phyloP scores from a whole-genome alignment of 305 asterid genomes.

The Fraxinus baroniana region DNA sequence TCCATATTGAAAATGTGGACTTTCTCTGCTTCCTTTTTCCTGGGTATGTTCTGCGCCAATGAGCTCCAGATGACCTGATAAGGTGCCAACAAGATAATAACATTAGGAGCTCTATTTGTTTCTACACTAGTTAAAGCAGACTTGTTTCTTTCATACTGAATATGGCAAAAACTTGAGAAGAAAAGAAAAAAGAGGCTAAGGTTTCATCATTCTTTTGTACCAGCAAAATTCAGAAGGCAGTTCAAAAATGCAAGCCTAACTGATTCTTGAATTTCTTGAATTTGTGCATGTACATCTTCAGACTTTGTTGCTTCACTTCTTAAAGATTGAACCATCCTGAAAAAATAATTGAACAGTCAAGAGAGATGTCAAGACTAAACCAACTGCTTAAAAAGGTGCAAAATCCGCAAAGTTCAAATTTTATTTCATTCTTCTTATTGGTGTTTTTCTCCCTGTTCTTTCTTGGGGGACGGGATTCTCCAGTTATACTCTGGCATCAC shows the following conservation, averaged over 20 bases:
- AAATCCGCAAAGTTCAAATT: background rate
- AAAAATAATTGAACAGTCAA: conserved; percentile 24
- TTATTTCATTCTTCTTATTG: background rate
- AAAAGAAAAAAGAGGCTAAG: conserved; percentile 12
- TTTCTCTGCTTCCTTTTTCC: conserved; percentile 53
- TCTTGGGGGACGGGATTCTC: background rate
- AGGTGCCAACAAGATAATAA: conserved; percentile 25
- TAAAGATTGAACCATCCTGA: conserved; percentile 83
- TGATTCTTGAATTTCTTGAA: conserved; percentile 89
- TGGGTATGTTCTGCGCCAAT: conserved; percentile 64
- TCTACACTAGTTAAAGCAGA: background rate
- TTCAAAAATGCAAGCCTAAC: conserved; percentile 87
- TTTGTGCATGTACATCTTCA: conserved; percentile 70
- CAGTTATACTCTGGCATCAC: background rate
- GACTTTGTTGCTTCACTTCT: conserved; percentile 75
- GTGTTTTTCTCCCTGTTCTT: background rate
- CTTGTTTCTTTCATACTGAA: conserved; percentile 12
- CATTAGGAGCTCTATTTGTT: conserved; percentile 23
- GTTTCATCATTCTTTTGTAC: conserved; percentile 41
- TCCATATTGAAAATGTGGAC: conserved; percentile 62
- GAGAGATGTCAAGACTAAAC: conserved; percentile 16
- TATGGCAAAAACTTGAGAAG: background rate
- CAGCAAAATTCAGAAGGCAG: conserved; percentile 87
- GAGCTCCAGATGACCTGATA: conserved; percentile 79
- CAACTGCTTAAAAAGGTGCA: conserved; percentile 23